Conservation (phyloP, 2,329 filamentous ascomycete genomes). For the Sporothrix dimorphospora region DNA sequence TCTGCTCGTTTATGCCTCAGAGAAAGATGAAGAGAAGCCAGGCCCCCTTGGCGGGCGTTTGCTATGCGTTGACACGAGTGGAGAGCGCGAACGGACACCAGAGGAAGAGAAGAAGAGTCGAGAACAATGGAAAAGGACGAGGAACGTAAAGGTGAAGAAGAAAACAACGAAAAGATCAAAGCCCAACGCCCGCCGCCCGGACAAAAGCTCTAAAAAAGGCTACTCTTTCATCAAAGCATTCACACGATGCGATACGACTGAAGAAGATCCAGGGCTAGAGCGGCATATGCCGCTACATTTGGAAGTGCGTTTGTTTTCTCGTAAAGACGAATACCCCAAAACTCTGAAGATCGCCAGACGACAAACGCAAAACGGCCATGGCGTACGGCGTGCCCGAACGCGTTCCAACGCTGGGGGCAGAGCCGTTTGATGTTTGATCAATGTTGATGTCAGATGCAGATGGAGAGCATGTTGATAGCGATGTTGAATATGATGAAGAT, state of each 20-base stretch:
- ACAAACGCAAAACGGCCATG: slow-evolving; percentile 6
- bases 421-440: neutral
- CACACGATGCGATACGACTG: neutral
- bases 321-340: neutral
- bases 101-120: neutral
- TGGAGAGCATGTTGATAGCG: neutral
- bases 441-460: neutral
- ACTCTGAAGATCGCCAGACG: neutral
- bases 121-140: neutral
- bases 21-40: neutral
- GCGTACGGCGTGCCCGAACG: slow-evolving; percentile 14
- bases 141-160: neutral
- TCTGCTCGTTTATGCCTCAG: slow-evolving; percentile 22
- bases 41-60: neutral
- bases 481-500: neutral
- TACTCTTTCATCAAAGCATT: slow-evolving; percentile 18
- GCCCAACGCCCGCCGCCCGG: neutral
- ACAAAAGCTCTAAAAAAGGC: neutral
- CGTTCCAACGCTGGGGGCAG: neutral
- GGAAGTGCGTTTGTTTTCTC: neutral
- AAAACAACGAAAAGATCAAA: neutral
- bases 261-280: neutral
- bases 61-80: slow-evolving; percentile 11
- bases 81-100: neutral
- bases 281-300: neutral